Evolutionary conservation across 2,329 filamentous ascomycete genomes (phyloP).

Genomic region (Diaporthe amygdali): DNA sequence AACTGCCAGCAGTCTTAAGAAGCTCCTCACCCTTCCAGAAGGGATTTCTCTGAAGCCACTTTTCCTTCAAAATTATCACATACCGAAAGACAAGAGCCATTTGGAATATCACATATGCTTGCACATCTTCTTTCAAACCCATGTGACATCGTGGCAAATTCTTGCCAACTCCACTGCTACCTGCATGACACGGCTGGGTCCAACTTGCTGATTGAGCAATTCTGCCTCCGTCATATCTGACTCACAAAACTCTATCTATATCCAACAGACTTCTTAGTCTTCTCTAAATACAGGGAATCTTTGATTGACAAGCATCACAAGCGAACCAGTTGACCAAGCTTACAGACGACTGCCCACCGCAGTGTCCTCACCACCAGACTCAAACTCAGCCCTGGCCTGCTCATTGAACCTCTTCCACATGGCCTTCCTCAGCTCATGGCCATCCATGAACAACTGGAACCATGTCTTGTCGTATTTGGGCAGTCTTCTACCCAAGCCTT

Average conservation of each 20-base stretch:
- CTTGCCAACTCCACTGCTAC: not conserved
- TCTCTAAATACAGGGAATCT: not conserved
- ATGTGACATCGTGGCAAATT: not conserved
- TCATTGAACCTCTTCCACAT: slow-evolving; percentile 63
- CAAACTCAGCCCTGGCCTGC: slow-evolving; percentile 32
- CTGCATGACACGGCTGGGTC: not conserved
- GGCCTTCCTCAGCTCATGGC: slow-evolving; percentile 58
- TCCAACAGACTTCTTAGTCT: not conserved
- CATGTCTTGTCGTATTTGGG: slow-evolving; percentile 52
- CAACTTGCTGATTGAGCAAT: not conserved
- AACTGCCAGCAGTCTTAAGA: too few relatives aligned
- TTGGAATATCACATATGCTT: too few relatives aligned
- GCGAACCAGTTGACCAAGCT: not conserved
- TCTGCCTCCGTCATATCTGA: not conserved
- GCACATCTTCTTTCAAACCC: not conserved
- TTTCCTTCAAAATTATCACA: not conserved
- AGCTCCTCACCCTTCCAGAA: too few relatives aligned
- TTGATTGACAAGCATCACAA: not conserved
- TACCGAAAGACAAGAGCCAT: not conserved
- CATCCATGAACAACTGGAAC: slow-evolving; percentile 56
- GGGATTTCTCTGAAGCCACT: not conserved
- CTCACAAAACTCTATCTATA: not conserved
- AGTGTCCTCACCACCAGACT: not conserved
- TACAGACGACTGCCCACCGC: not conserved
- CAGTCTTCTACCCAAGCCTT: slow-evolving; percentile 49